These are phyloP conservation scores for Lichtheimia ornata DNA, from an alignment of 371 early-diverging fungal species.

Conservation along the genomic window DNA sequence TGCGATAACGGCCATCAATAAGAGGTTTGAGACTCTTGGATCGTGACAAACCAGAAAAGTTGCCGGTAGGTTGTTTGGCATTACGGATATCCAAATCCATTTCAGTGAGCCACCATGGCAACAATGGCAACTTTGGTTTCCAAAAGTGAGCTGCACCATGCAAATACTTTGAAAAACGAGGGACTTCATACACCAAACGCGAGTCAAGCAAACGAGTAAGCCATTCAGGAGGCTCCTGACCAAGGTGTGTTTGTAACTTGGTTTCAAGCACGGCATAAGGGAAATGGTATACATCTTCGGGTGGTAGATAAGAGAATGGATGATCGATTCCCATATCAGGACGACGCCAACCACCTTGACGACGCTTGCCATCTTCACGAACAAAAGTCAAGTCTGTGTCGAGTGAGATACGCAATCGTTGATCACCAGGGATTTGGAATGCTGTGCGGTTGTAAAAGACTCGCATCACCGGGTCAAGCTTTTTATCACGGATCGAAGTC, in stretches of 20 bases:
- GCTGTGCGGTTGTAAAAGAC: slow-evolving; percentile 98
- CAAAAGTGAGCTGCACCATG: slow-evolving; percentile 95
- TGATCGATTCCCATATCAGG: slow-evolving; percentile 83
- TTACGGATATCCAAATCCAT: slow-evolving; percentile 91
- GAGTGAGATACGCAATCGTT: slow-evolving; percentile 92
- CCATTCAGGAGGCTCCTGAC: slow-evolving; percentile 92
- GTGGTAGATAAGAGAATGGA: slow-evolving; percentile 85
- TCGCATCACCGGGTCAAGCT: slow-evolving; percentile 86
- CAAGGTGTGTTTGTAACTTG: slow-evolving; percentile 92
- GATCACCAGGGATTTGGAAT: slow-evolving; percentile 98
- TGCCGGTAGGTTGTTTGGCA: slow-evolving; percentile 31
- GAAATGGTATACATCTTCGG: slow-evolving; percentile 51
- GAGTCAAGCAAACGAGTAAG: slow-evolving; percentile 87
- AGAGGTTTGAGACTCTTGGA: slow-evolving; percentile 48
- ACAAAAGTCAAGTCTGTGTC: slow-evolving; percentile 98
- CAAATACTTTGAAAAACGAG: slow-evolving; percentile 98
- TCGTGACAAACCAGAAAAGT: slow-evolving; percentile 33
- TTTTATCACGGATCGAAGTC: slow-evolving; percentile 71
- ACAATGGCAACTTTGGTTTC: slow-evolving; percentile 74
- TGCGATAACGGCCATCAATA: slow-evolving; percentile 44
- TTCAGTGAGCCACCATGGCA: slow-evolving; percentile 97
- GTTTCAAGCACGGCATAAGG: slow-evolving; percentile 62
- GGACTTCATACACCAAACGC: slow-evolving; percentile 93
- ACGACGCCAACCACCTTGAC: slow-evolving; percentile 90
- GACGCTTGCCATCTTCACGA: slow-evolving; percentile 87